Percentiles rank a stretch among this genome's conserved stretches.
phyloP scores from a whole-genome alignment of 345 rosid genomes.

The Salix exigua region DNA sequence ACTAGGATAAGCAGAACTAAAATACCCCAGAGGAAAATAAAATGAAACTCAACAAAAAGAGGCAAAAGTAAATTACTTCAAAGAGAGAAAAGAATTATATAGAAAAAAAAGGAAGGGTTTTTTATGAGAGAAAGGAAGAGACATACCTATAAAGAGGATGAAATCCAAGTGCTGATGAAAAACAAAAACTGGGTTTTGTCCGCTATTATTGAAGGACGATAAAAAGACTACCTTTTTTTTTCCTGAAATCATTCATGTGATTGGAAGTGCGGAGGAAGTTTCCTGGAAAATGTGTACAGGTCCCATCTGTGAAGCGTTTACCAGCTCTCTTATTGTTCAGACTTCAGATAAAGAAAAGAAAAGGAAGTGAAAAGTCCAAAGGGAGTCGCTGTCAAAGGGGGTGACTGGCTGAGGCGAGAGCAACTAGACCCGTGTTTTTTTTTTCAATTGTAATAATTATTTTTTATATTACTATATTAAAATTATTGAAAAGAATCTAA shows the following conservation, averaged over 20 bases:
- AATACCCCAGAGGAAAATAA: not conserved
- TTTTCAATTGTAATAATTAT: too few relatives aligned
- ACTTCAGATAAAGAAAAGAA: not conserved
- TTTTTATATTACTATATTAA: too few relatives aligned
- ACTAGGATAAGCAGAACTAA: not conserved
- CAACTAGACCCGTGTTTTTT: too few relatives aligned
- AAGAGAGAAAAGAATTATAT: not conserved
- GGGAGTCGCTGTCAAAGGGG: not conserved
- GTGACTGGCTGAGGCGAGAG: not conserved
- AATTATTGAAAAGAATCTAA: too few relatives aligned
- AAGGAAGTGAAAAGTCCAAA: not conserved
- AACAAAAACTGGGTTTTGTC: not conserved
- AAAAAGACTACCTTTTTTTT: not conserved
- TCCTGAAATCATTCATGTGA: not conserved
- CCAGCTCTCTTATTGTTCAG: not conserved
- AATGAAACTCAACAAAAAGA: not conserved
- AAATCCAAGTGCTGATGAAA: not conserved
- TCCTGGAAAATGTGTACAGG: slow-evolving; percentile 9
- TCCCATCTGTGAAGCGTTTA: not conserved
- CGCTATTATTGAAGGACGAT: not conserved
- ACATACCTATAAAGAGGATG: not conserved
- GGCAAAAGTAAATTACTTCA: not conserved
- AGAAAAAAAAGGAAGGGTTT: not conserved
- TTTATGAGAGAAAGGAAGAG: not conserved
- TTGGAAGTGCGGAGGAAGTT: slow-evolving; percentile 1